A percentile compares a stretch with the other conserved stretches of the same genome.
These are phyloP conservation scores for Telfairia occidentalis DNA, from an alignment of 331 rosid species.

Conservation along the genomic window DNA sequence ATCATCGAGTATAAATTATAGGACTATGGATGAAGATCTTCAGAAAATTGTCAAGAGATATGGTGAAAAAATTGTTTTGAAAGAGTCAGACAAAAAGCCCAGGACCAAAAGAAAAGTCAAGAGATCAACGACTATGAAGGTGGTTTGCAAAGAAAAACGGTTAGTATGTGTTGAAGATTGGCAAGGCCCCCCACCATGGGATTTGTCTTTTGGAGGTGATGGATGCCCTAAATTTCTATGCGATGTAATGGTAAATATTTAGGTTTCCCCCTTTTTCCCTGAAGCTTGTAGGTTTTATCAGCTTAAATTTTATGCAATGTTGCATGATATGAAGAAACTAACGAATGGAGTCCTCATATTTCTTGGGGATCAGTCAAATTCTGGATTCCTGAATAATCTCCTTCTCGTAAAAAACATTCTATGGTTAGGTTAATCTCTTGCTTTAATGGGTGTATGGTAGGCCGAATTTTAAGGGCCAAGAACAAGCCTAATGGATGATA, in stretches of 20 bases:
- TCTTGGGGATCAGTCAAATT: neutral
- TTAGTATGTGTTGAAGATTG: constrained; percentile 42
- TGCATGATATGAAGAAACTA: constrained; percentile 9
- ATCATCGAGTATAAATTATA: constrained; percentile 24
- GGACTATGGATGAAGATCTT: constrained; percentile 57
- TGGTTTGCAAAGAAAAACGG: constrained; percentile 29
- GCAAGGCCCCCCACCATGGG: constrained; percentile 72
- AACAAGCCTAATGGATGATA: constrained; percentile 17
- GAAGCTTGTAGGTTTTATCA: neutral
- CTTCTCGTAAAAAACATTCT: neutral
- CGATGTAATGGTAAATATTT: constrained; percentile 65
- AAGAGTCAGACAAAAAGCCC: constrained; percentile 56
- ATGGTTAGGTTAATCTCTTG: neutral
- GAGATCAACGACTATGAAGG: constrained; percentile 28
- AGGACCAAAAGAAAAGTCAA: constrained; percentile 46
- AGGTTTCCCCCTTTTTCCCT: neutral
- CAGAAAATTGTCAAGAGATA: constrained; percentile 44
- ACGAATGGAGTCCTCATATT: neutral
- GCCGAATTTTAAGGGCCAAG: neutral
- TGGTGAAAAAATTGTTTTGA: constrained; percentile 50
- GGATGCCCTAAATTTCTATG: constrained; percentile 82
- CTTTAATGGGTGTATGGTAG: neutral
- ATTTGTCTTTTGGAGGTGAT: constrained; percentile 56
- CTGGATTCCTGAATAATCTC: neutral
- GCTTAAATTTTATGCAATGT: neutral